phyloP scores from a whole-genome alignment of 1,284 basidiomycete genomes.

The Cryptococcus floricola region DNA sequence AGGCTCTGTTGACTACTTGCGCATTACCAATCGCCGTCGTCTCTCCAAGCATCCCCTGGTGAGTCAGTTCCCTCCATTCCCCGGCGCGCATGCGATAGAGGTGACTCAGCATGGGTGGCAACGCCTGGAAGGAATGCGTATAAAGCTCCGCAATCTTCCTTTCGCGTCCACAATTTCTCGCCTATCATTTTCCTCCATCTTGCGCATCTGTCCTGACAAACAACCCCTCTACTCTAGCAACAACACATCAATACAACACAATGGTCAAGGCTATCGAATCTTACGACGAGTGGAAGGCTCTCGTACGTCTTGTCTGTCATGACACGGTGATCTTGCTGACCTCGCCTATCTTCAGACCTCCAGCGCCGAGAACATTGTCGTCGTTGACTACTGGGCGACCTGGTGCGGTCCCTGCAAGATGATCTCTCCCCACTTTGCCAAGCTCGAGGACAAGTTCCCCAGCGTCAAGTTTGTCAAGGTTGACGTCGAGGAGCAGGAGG shows the following conservation, averaged over 20 bases:
- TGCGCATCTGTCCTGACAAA: too few species aligned
- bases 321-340: not conserved
- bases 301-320: constrained; percentile 48
- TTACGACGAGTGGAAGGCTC: constrained; percentile 57
- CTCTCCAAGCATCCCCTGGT: not conserved
- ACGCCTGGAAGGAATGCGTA: too few species aligned
- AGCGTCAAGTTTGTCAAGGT: constrained; percentile 74
- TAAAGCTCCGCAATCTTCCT: too few species aligned
- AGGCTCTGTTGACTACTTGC: not conserved
- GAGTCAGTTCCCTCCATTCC: not conserved
- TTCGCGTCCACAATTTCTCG: too few species aligned
- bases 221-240: too few species aligned
- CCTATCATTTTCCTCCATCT: too few species aligned
- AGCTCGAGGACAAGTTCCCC: constrained; percentile 54
- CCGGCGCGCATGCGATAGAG: too few species aligned
- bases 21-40: not conserved
- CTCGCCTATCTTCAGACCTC: constrained; percentile 3
- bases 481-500: constrained; percentile 61
- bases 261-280: constrained; percentile 57
- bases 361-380: constrained; percentile 39
- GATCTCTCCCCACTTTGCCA: constrained; percentile 75
- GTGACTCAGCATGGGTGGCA: too few species aligned
- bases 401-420: constrained; percentile 66
- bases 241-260: constrained; percentile 8
- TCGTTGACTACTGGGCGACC: constrained; percentile 69